Evolutionary conservation across 192 early-diverging fungal genomes (phyloP).

Genomic region (Pilobolus umbonatus): DNA sequence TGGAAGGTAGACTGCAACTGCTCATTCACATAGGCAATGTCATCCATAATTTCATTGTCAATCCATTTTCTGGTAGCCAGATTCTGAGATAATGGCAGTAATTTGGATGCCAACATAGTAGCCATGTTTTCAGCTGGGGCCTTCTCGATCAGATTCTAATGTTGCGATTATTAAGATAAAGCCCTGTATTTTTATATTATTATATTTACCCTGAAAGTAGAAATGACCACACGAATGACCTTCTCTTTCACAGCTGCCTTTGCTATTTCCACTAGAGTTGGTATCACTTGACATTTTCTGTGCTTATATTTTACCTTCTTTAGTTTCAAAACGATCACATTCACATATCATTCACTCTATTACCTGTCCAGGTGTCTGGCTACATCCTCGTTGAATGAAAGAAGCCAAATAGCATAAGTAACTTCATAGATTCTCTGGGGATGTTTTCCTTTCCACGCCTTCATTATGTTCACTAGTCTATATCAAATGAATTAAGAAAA

Average conservation of each 20-base stretch:
- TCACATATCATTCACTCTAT: constrained; percentile 13
- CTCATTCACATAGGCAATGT: constrained; percentile 65
- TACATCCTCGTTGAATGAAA: constrained; percentile 72
- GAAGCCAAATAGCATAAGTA: constrained; percentile 86
- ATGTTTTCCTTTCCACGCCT: constrained; percentile 40
- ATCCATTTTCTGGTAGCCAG: constrained; percentile 81
- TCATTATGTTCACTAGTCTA: constrained; percentile 65
- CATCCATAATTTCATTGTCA: constrained; percentile 80
- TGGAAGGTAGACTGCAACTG: constrained; percentile 74
- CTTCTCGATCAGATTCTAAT: constrained; percentile 68
- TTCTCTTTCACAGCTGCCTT: constrained; percentile 96
- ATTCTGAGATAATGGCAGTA: constrained; percentile 65
- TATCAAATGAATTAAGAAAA: too few species aligned
- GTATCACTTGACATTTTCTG: constrained; percentile 79
- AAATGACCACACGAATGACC: constrained; percentile 83
- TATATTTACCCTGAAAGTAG: constrained; percentile 65
- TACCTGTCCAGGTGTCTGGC: constrained; percentile 66
- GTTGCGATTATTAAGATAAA: background rate
- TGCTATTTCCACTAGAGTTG: constrained; percentile 81
- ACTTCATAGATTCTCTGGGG: constrained; percentile 95
- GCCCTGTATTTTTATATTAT: background rate
- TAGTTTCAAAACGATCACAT: background rate
- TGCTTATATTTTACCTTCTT: too few species aligned
- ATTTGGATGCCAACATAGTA: constrained; percentile 80
- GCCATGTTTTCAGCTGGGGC: constrained; percentile 76